Evolutionary conservation across 1,284 basidiomycete species (phyloP), one percentile per base, ranked within the genome.

Genomic region (Ceratobasidium sp.): DNA sequence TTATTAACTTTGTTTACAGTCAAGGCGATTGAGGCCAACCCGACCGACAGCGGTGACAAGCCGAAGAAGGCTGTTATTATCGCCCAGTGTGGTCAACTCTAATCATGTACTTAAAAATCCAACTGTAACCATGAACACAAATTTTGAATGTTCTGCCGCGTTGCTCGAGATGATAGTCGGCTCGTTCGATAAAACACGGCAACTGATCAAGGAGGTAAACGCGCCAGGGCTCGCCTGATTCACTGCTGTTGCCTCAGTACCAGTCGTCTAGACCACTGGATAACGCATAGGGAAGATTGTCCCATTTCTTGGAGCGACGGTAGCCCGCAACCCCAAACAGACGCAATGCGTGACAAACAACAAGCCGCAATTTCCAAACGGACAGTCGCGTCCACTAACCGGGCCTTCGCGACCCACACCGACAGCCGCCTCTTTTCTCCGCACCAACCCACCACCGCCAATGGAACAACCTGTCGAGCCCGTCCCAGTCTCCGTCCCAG

Each of bases 1-100:
- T 19, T 51, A 41, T 54, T 56, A 29, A 39, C n/a, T 16, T 68
- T 31, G 16, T 39, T 16, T 19, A 11, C 13, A 88, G 95, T 95
- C 1, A 91, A 94, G 74, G 85, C 88, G 78, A 90, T 96, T 66
- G 95, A 96, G 81, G 88, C 90, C 79, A 84, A 85, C 75, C 88
- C 89, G 1, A 92, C 90, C 0, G 80, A 83, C 22, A 81, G 81
- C 86, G 75, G 88, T 51, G 95, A 96, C 78, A 86, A 86, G 2
- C 95, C 95, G 8, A 83, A 83, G 0, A 81, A 86, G 31, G 85
- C 89, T 0, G 87, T 96, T 77, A 82, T 86, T 56, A 94, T 97
- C 79, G 85, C 86, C 0, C 88, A 88, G 76, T 94, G 88, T 62
- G 93, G 93, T 31, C 84, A 88, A 78, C 85, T 95, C n/a, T 56